Conservation (phyloP, 176 grass and related monocot genomes). For the Raddia guianensis region DNA sequence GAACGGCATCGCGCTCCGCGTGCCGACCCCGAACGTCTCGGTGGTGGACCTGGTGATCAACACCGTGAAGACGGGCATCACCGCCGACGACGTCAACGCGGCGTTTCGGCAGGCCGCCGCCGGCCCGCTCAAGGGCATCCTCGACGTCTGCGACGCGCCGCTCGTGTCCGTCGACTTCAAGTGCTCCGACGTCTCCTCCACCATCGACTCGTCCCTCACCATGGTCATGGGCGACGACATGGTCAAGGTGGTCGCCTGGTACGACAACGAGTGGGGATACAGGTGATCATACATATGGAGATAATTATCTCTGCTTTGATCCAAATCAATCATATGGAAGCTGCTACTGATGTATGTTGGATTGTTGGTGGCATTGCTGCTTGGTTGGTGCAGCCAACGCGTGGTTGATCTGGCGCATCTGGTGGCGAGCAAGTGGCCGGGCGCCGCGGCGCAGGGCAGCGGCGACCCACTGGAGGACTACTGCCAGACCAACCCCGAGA, state of each 20-base stretch:
- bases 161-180: slow-evolving; percentile 96
- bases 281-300: slow-evolving; percentile 52
- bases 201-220: slow-evolving; percentile 84
- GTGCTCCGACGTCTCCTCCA: slow-evolving; percentile 85
- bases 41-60: slow-evolving; percentile 97
- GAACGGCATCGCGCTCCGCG: slow-evolving; percentile 95
- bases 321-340: no score
- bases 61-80: slow-evolving; percentile 81
- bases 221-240: slow-evolving; percentile 99
- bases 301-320: no score
- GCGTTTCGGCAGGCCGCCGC: slow-evolving; percentile 79
- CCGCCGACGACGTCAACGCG: slow-evolving; percentile 78
- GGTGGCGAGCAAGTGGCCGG: slow-evolving; percentile 89
- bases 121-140: slow-evolving; percentile 72
- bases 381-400: slow-evolving; percentile 62
- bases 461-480: slow-evolving; percentile 93
- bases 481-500: slow-evolving; percentile 87
- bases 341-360: neutral
- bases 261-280: slow-evolving; percentile 99
- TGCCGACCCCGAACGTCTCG: slow-evolving; percentile 97
- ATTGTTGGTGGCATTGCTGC: neutral
- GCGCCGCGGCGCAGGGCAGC: slow-evolving; percentile 43
- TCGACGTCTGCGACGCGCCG: slow-evolving; percentile 79
- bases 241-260: slow-evolving; percentile 99
- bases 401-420: slow-evolving; percentile 94